Conservation (phyloP, 352 stramenopile species). For the Globisporangium echinulatum region DNA sequence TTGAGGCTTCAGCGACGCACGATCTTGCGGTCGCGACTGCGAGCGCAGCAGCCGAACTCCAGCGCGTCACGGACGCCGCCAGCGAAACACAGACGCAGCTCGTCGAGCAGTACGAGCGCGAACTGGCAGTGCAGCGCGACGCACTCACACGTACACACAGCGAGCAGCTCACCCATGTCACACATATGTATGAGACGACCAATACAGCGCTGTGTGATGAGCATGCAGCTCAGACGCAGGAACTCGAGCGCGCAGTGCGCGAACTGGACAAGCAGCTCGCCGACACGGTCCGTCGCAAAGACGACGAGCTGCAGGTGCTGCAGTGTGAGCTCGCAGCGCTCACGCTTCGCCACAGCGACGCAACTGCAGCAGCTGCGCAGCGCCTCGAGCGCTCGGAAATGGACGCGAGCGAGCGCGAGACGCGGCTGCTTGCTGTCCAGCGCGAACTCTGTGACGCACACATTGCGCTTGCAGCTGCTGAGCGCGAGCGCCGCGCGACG, state of each 20-base stretch:
- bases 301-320: slow-evolving; percentile 21
- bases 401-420: slow-evolving; percentile 27
- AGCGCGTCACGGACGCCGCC: slow-evolving; percentile 12
- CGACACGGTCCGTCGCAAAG: slow-evolving; percentile 18
- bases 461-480: slow-evolving; percentile 18
- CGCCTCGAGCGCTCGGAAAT: slow-evolving; percentile 33
- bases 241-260: slow-evolving; percentile 37
- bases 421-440: slow-evolving; percentile 19
- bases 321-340: slow-evolving; percentile 17
- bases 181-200: slow-evolving; percentile 22
- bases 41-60: slow-evolving; percentile 13
- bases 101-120: slow-evolving; percentile 10
- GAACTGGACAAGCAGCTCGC: slow-evolving; percentile 29
- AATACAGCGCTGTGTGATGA: slow-evolving; percentile 35
- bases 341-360: slow-evolving; percentile 7
- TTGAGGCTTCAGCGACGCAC: slow-evolving; percentile 10
- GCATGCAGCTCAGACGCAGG: slow-evolving; percentile 30
- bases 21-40: slow-evolving; percentile 11
- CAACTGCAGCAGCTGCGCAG: slow-evolving; percentile 17
- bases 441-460: slow-evolving; percentile 15
- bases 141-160: slow-evolving; percentile 22
- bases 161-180: slow-evolving; percentile 27
- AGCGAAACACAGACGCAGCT: slow-evolving; percentile 13
- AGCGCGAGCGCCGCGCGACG: slow-evolving; percentile 21
- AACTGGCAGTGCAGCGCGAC: slow-evolving; percentile 7